Evolutionary conservation across 768 basidiomycete species (phyloP), one percentile per base, ranked within the genome.

Genomic region (Tylopilus felleus): DNA sequence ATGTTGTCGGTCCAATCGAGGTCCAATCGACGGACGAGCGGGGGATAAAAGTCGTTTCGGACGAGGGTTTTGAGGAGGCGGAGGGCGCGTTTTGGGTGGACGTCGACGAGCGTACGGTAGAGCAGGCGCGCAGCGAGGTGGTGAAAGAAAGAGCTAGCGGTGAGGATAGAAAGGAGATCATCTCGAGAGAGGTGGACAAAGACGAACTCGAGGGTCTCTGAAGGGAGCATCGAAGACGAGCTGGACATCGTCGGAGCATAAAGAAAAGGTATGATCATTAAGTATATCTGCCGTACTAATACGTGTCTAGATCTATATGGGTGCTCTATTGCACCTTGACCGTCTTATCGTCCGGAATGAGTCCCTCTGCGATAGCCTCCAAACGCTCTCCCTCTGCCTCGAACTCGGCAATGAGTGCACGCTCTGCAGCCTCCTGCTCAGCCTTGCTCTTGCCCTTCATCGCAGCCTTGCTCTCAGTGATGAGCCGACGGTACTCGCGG

Each of bases 371-470:
- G 42, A 78, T 76, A 1, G 82, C 81, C 71, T 90, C 91, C 6
- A 87, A 86, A 42, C 74, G 77, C 14, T 82, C 66, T 22, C 90
- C 90, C 68, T 90, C 90, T 14, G 77, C 76, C 71, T 91, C 89
- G 10, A 87, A 80, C 73, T 90, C 84, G 0, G 71, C 83, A 61
- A 86, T 74, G 47, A 91, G 70, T 60, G 80, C 77, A 61, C 75
- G 76, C 74, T 90, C 88, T 21, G 86, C 69, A 40, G 71, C 78
- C 7, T 71, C 73, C 48, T 73, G 71, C 61, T 88, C 79, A 42
- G 80, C 80, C 61, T 77, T 74, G 44, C 73, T 76, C 47, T 81
- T 79, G 59, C 73, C 74, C 66, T 78, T 79, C 78, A 79, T 76
- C 7, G 73, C 68, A 19, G 72, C 73, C 75, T 85, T 85, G 52